These are phyloP conservation scores for Neofusicoccum laricinum DNA, from an alignment of 2,329 filamentous ascomycete genomes.

Conservation along the genomic window DNA sequence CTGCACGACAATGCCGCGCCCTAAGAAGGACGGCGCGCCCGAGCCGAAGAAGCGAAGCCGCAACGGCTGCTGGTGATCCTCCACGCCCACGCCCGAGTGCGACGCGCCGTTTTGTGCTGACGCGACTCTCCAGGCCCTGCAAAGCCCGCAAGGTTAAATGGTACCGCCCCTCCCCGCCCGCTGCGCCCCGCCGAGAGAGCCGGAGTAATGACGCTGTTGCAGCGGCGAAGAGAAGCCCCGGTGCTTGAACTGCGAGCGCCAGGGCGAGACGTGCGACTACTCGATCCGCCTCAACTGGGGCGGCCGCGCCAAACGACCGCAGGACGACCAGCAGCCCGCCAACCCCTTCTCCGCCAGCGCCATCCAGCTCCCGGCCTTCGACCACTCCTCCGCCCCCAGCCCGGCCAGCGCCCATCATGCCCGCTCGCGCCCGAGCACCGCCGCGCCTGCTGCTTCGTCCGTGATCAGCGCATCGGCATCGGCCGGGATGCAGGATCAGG, in stretches of 20 bases:
- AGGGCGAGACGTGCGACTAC: constrained; percentile 74
- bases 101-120: constrained; percentile 1
- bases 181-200: background rate
- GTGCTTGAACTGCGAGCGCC: constrained; percentile 70
- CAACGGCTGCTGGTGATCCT: constrained; percentile 63
- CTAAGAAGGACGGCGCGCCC: constrained; percentile 60
- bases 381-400: background rate
- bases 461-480: background rate
- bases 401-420: background rate
- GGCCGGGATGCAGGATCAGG: background rate
- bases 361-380: constrained; percentile 18
- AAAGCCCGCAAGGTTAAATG: constrained; percentile 79
- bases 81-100: background rate
- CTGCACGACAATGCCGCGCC: constrained; percentile 56
- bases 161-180: constrained; percentile 31
- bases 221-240: constrained; percentile 71
- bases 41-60: constrained; percentile 66
- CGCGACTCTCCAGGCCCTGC: constrained; percentile 60
- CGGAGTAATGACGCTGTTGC: constrained; percentile 21
- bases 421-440: constrained; percentile 21
- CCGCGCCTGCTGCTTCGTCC: constrained; percentile 17
- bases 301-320: constrained; percentile 62
- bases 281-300: constrained; percentile 80
- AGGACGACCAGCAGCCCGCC: constrained; percentile 29
- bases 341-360: constrained; percentile 21